Percentiles rank a stretch among this genome's conserved stretches.
Conservation (phyloP, 768 basidiomycete species). For the Hirschioporus abietinus region DNA sequence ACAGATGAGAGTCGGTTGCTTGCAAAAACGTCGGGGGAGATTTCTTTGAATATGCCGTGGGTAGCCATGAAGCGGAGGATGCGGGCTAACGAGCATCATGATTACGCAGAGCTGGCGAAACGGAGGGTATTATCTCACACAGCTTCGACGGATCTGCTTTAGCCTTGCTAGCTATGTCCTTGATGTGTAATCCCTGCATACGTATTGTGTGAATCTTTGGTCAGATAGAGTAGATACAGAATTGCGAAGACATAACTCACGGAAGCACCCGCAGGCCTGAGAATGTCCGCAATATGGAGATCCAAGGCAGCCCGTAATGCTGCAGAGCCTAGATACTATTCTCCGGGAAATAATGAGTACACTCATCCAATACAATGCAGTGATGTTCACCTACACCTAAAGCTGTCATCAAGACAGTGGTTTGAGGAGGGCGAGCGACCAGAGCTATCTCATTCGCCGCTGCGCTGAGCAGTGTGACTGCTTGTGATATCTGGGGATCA, state of each 20-base stretch:
- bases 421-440: not conserved
- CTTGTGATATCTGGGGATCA: not conserved
- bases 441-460: not conserved
- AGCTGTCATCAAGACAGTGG: not conserved
- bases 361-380: not conserved
- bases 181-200: slow-evolving; percentile 15
- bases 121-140: slow-evolving; percentile 5
- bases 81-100: slow-evolving; percentile 14
- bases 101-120: not conserved
- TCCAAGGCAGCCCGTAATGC: slow-evolving; percentile 5
- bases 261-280: slow-evolving; percentile 11
- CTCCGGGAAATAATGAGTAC: not conserved
- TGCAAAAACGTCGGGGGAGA: slow-evolving; percentile 22
- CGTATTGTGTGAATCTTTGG: not conserved
- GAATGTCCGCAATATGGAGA: slow-evolving; percentile 12
- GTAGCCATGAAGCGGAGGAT: slow-evolving; percentile 24
- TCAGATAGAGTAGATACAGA: not conserved
- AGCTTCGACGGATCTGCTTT: slow-evolving; percentile 10
- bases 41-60: slow-evolving; percentile 24
- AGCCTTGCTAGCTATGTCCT: slow-evolving; percentile 8
- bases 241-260: not conserved
- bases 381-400: not conserved
- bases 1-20: slow-evolving; percentile 21
- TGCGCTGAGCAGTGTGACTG: not conserved
- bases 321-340: slow-evolving; percentile 6